phyloP scores from a whole-genome alignment of 2,329 filamentous ascomycete species.

The Ilyonectria robusta region DNA sequence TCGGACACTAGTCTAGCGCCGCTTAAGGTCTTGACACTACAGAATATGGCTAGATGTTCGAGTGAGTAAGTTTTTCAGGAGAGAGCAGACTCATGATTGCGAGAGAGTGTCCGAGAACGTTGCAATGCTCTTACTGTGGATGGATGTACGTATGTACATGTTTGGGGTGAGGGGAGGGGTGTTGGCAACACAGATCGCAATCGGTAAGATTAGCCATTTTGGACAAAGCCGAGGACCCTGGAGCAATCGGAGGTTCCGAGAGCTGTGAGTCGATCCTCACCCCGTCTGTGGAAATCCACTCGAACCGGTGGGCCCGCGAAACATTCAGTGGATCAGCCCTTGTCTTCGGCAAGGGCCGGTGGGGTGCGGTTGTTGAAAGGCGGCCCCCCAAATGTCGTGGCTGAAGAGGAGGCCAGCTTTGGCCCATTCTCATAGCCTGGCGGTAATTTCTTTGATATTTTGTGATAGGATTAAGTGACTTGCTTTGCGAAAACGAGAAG shows the following conservation, averaged over 20 bases:
- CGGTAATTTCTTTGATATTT: constrained; percentile 9
- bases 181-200: constrained; percentile 2
- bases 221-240: constrained; percentile 3
- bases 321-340: constrained; percentile 25
- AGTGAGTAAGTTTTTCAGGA: neutral
- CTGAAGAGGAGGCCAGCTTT: constrained; percentile 3
- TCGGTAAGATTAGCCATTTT: constrained; percentile 9
- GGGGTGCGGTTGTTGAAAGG: constrained; percentile 9
- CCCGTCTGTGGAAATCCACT: constrained; percentile 15
- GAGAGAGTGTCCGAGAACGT: no score
- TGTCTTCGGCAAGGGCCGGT: constrained; percentile 14
- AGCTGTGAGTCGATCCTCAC: constrained; percentile 10
- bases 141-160: neutral
- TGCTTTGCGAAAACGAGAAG: neutral
- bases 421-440: constrained; percentile 11
- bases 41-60: neutral
- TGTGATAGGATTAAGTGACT: neutral
- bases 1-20: neutral
- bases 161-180: neutral
- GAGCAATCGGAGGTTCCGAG: constrained; percentile 17
- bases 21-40: neutral
- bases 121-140: no score
- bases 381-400: constrained; percentile 14
- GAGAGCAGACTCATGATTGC: neutral
- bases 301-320: constrained; percentile 21